Evolutionary conservation across 257 asterid species (phyloP), one percentile per base, ranked within the genome.

Genomic region (Cruciata laevipes): DNA sequence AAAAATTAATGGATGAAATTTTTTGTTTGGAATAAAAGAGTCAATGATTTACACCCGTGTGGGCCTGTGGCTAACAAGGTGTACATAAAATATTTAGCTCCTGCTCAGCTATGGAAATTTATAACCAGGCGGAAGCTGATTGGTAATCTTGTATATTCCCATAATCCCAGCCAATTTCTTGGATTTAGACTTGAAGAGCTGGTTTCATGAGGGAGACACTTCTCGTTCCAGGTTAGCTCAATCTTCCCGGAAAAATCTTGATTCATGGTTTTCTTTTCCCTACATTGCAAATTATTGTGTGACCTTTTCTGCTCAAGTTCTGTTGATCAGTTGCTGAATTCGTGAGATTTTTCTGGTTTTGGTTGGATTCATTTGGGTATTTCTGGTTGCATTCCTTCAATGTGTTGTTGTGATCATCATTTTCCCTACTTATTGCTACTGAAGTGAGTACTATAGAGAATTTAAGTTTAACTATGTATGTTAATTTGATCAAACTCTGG

Each of bases 201-300:
- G 70, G 59, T 55, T 51, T 61, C 74, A 86, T 86, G 94, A 81
- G 80, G 8, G 80, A 79, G 66, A 68, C 77, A 65, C 37, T 84
- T 42, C n/a, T 84, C 40, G 79, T 76, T 78, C 63, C 83, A 69
- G 94, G 94, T 86, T 67, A 67, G 75, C 74, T 69, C 67, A 7
- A 23, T 40, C 6, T 14, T 24, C 24, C 52, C 5, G n/a, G 13
- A 10, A 37, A 3, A 23, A 38, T n/a, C 4, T 51, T 18, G 8
- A 51, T 14, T 51, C 57, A 4, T 35, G 53, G 67, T 27, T 59
- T 59, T 33, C 18, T 6, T 12, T 21, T 57, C 12, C 24, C 62
- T 21, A 51, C 23, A 51, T 17, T 51, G 20, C 57, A n/a, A 51
- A 13, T 52, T 52, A 52, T 55, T 10, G 66, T 38, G 12, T 33